phyloP scores from a whole-genome alignment of 371 early-diverging fungal genomes.

The Dinochytrium kinnereticum region DNA sequence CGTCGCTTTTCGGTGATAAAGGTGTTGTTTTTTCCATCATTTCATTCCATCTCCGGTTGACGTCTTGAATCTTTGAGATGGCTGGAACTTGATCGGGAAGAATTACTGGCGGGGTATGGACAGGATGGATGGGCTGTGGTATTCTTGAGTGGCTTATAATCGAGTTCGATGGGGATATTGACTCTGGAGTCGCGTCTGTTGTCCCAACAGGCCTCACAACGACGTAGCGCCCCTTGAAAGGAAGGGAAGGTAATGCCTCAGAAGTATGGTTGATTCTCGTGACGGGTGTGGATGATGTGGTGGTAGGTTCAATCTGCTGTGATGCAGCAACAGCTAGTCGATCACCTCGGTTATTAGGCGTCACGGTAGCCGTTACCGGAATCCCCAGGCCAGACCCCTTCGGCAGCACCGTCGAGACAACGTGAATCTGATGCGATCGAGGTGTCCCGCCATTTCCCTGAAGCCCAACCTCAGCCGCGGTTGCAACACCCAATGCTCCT shows the following conservation, averaged over 20 bases:
- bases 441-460: background rate
- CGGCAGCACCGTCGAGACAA: slow-evolving; percentile 13
- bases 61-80: background rate
- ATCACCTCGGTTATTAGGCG: background rate
- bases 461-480: background rate
- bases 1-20: background rate
- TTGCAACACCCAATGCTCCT: background rate
- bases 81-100: background rate
- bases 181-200: background rate
- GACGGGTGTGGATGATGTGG: background rate
- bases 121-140: no score
- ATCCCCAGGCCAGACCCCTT: slow-evolving; percentile 16
- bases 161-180: background rate
- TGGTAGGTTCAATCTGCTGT: background rate
- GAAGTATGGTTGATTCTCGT: slow-evolving; percentile 6
- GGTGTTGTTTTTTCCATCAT: slow-evolving; percentile 14
- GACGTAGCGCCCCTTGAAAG: background rate
- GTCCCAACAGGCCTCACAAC: slow-evolving; percentile 4
- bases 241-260: background rate
- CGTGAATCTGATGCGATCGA: background rate
- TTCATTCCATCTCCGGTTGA: slow-evolving; percentile 20
- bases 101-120: background rate
- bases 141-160: no score
- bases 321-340: background rate
- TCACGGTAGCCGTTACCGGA: background rate